Evolutionary conservation across 2,329 filamentous ascomycete genomes (phyloP).

Genomic region (Pseudocercospora eumusae): DNA sequence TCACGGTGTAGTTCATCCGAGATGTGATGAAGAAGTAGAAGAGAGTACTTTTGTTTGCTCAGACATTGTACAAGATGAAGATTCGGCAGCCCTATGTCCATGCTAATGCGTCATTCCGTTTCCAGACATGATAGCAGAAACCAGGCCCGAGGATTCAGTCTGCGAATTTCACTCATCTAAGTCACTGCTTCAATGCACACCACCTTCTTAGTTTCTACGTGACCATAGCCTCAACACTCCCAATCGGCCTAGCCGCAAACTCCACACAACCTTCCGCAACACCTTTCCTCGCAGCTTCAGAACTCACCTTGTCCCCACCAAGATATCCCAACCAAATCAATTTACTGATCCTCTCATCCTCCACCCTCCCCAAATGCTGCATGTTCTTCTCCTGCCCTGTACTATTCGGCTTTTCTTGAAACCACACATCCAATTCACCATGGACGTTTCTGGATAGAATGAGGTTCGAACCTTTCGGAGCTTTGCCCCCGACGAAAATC

Average conservation of each 20-base stretch:
- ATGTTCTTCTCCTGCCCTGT: conserved; percentile 41
- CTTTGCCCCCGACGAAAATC: conserved; percentile 74
- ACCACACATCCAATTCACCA: conserved; percentile 69
- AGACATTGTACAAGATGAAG: too few relatives aligned
- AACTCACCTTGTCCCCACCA: conserved; percentile 81
- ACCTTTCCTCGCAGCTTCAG: conserved; percentile 74
- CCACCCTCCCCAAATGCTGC: conserved; percentile 67
- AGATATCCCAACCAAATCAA: conserved; percentile 90
- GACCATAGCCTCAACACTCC: conserved; percentile 81
- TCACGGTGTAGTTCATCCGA: too few relatives aligned
- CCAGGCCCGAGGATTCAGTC: too few relatives aligned
- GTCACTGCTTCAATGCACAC: too few relatives aligned
- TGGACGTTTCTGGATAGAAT: conserved; percentile 67
- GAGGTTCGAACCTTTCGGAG: conserved; percentile 78
- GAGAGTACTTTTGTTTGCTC: too few relatives aligned
- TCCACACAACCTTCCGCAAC: conserved; percentile 86
- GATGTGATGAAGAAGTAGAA: too few relatives aligned
- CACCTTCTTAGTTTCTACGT: too few relatives aligned
- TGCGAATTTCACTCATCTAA: too few relatives aligned
- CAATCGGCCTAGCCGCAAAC: conserved; percentile 83
- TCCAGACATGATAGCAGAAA: too few relatives aligned
- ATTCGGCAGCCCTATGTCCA: too few relatives aligned
- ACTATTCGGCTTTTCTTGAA: conserved; percentile 52
- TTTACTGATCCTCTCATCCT: conserved; percentile 77
- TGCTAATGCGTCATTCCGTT: too few relatives aligned